Percentiles rank a stretch among this genome's conserved stretches.
phyloP scores from a whole-genome alignment of 192 early-diverging fungal species.

The Phlyctochytrium planicorne region DNA sequence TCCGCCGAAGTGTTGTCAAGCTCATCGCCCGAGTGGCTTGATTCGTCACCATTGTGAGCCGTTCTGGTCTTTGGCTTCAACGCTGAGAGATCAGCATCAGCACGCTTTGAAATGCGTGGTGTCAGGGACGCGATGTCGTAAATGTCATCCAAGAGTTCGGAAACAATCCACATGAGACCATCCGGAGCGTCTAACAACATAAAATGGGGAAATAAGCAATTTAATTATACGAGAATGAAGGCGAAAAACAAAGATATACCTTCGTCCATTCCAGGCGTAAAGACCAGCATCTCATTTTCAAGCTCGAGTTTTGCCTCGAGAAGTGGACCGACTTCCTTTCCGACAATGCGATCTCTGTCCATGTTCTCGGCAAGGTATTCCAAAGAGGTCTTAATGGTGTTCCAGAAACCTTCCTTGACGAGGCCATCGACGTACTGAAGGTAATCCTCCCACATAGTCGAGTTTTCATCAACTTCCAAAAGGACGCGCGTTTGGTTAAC shows the following conservation, averaged over 20 bases:
- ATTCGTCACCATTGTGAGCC: conserved; percentile 8
- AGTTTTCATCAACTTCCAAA: conserved; percentile 44
- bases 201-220: not conserved
- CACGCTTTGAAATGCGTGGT: conserved; percentile 44
- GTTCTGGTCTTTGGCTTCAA: not conserved
- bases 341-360: conserved; percentile 44
- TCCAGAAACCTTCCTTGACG: conserved; percentile 56
- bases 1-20: conserved; percentile 20
- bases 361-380: conserved; percentile 62
- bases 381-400: conserved; percentile 52
- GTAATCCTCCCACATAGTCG: conserved; percentile 52
- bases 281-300: conserved; percentile 51
- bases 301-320: conserved; percentile 63
- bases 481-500: conserved; percentile 51
- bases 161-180: conserved; percentile 44
- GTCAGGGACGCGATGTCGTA: conserved; percentile 57
- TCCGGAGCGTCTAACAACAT: conserved; percentile 40
- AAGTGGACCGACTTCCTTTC: conserved; percentile 51
- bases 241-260: conserved; percentile 31
- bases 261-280: conserved; percentile 64
- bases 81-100: not conserved
- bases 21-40: conserved; percentile 16
- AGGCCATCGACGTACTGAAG: conserved; percentile 54
- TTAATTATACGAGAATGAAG: conserved; percentile 21
- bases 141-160: conserved; percentile 55